Evolutionary conservation across 2,329 filamentous ascomycete species (phyloP), one percentile per base, ranked within the genome.

Genomic region (Penicillium brevicompactum): DNA sequence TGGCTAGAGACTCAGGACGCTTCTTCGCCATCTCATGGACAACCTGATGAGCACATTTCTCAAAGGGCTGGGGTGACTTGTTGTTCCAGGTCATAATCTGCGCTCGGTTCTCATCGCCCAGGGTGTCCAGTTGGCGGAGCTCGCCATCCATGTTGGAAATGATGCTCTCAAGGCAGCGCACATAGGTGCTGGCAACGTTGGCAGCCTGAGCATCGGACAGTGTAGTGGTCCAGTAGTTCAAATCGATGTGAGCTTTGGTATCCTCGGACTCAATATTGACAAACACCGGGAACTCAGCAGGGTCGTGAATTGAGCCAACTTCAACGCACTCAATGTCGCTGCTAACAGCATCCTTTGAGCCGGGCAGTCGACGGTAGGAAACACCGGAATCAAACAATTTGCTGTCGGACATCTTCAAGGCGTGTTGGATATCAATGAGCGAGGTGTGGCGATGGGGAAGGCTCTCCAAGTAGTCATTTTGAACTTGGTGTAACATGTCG

Each of bases 181-280:
- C 57, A 41, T 78, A 76, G 0, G 70, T 71, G 18, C 67, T 69
- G 1, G 71, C 68, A n/a, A 78, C 70, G 53, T 73, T 75, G 4
- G 51, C 42, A 8, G 74, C 76, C 55, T 78, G 74, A 4, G 62
- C 60, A 49, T 73, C 69, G 0, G 74, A 78, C 13, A 79, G 55
- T 14, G 62, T 63, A 24, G 73, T 70, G 5, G 72, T 75, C 75
- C 74, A 77, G 52, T 78, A 78, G 56, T 74, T 76, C 11, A 77
- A 54, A 32, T 73, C 73, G 34, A 75, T 73, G 4, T 62, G 63
- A 9, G 72, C 72, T 24, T 67, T 60, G 4, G 67, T 66, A n/a
- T 80, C 77, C 5, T 73, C 71, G 2, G 77, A 74, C 55, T 81
- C 79, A 18, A 81, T 76, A 46, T 81, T 81, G 50, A 81, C 65